Conservation (phyloP, 257 asterid genomes). For the Eucommia ulmoides region DNA sequence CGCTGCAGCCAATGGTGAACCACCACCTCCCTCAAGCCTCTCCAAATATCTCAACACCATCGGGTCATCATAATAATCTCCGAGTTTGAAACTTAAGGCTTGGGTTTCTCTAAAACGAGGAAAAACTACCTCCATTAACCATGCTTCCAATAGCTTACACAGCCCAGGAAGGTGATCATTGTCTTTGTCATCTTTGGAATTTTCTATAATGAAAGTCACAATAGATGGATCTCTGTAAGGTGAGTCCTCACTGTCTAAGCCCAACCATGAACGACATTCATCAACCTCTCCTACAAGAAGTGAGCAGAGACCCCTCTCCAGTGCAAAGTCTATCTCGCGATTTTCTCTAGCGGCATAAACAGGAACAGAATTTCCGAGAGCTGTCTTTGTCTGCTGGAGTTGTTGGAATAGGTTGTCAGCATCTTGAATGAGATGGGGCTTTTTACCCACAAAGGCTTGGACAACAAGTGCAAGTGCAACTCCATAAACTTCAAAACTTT, state of each 20-base stretch:
- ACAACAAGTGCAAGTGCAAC: slow-evolving; percentile 96
- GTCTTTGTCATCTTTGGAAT: slow-evolving; percentile 66
- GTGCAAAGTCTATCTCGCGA: slow-evolving; percentile 76
- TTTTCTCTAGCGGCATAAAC: slow-evolving; percentile 39
- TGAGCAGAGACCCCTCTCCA: slow-evolving; percentile 97
- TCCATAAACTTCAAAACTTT: slow-evolving; percentile 93
- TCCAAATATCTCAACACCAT: slow-evolving; percentile 88
- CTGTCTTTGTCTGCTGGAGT: slow-evolving; percentile 81
- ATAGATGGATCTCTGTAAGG: slow-evolving; percentile 82
- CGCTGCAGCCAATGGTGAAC: slow-evolving; percentile 96
- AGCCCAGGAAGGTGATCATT: slow-evolving; percentile 85
- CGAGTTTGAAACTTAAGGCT: slow-evolving; percentile 59
- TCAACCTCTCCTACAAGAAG: slow-evolving; percentile 94
- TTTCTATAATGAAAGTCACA: slow-evolving; percentile 61
- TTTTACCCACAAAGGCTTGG: slow-evolving; percentile 79
- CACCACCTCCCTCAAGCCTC: slow-evolving; percentile 72
- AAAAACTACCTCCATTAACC: slow-evolving; percentile 97
- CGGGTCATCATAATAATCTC: slow-evolving; percentile 94
- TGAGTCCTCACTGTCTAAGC: slow-evolving; percentile 64
- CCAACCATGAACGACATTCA: slow-evolving; percentile 87
- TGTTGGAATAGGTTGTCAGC: slow-evolving; percentile 96
- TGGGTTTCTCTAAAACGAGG: slow-evolving; percentile 90
- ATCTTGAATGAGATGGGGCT: slow-evolving; percentile 85
- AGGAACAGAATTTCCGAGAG: slow-evolving; percentile 32
- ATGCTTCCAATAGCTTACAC: slow-evolving; percentile 85